Evolutionary conservation across 2,329 filamentous ascomycete genomes (phyloP), one percentile per base, ranked within the genome.

Genomic region (Fusarium torulosum): DNA sequence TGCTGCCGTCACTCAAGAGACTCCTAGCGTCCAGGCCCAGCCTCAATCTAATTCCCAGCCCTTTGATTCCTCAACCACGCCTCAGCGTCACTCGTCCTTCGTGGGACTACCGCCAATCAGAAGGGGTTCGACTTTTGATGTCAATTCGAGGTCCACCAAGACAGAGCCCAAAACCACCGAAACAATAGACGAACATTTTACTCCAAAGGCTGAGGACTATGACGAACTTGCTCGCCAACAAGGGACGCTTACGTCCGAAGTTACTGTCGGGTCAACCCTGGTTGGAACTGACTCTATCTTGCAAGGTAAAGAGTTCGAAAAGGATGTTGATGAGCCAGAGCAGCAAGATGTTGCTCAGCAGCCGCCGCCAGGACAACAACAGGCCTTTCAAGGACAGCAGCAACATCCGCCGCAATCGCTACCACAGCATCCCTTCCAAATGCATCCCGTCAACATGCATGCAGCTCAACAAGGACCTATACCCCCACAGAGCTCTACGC

Each of bases 61-160:
- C 19, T 69, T 68, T 23, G 56, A 52, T 29, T 55, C 58, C 13
- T 57, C 72, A 17, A 72, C 73, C 45, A 69, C 69, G n/a, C 77
- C 80, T 35, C 76, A 80, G 38, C 79, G 83, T 31, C 77, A 81
- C 13, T 79, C 83, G 2, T 87, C 85, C 2, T 89, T 89, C 64
- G 78, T 84, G 21, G 85, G 85, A 1, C 75, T 90, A 37, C 87
- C 88, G 4, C 86, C 85, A 2, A 88, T 90, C 59, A 82, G 86
- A 44, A 81, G 86, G 31, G 83, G 81, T 15, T 89, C 87, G 17
- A 86, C 85, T 5, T 86, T 90, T 74, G 84, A 83, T 19, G 67
- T 84, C 19, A 75, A 69, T 21, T 67, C 75, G 31, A 76, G 72
- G 55, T 75, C 75, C 29, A 75, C 75, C 41, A 74, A 75, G 35